These are phyloP conservation scores for Linnemannia exigua DNA, from an alignment of 192 early-diverging fungal species.

Conservation along the genomic window DNA sequence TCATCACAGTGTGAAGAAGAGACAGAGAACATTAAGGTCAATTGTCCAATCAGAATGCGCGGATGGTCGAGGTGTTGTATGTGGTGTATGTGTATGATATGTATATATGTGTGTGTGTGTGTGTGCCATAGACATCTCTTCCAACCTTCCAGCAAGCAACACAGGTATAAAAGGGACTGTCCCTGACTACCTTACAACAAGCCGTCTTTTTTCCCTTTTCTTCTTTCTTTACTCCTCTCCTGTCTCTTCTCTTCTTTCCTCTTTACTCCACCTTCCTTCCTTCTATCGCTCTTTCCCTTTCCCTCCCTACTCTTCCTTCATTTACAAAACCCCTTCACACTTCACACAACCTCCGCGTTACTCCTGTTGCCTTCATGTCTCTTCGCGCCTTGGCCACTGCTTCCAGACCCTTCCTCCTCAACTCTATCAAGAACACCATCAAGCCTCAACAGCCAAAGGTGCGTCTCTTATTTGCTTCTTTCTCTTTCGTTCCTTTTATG, in stretches of 20 bases:
- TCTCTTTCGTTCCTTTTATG: background rate
- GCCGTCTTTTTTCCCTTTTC: background rate
- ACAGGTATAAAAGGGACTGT: slow-evolving; percentile 13
- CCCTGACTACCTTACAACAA: background rate
- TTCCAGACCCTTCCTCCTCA: slow-evolving; percentile 54
- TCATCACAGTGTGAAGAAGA: background rate
- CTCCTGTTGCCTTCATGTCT: slow-evolving; percentile 46
- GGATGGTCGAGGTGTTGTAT: too few relatives aligned
- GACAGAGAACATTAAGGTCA: background rate
- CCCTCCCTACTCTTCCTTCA: background rate
- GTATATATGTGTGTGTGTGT: too few relatives aligned
- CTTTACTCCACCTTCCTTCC: too few relatives aligned
- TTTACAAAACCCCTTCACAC: background rate
- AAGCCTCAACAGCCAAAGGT: slow-evolving; percentile 59
- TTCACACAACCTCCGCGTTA: background rate
- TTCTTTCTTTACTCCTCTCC: background rate
- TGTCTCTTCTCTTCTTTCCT: background rate
- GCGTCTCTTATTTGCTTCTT: background rate
- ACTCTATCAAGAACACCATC: slow-evolving; percentile 50
- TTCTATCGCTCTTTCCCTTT: slow-evolving; percentile 4
- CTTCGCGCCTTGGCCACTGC: slow-evolving; percentile 55
- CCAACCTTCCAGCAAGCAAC: too few relatives aligned
- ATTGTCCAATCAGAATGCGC: slow-evolving; percentile 14
- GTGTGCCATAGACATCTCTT: background rate
- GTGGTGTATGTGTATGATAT: too few relatives aligned